These are phyloP conservation scores for Pseudopyrenochaeta lycopersici DNA, from an alignment of 2,329 filamentous ascomycete species.

Conservation along the genomic window DNA sequence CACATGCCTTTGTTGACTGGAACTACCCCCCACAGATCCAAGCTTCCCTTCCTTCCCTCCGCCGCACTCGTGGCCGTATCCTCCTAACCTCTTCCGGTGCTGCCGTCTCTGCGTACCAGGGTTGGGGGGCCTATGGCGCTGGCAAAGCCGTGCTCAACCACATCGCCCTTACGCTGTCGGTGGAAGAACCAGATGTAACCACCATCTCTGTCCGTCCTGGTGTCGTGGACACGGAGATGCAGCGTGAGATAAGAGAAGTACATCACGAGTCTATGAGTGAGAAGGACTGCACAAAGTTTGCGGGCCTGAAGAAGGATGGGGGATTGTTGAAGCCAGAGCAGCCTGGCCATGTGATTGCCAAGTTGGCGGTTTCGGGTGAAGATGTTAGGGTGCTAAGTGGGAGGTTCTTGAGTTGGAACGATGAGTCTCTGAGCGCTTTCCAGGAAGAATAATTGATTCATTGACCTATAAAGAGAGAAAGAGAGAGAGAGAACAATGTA, in stretches of 20 bases:
- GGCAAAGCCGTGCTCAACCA: constrained; percentile 87
- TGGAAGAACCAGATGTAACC: constrained; percentile 80
- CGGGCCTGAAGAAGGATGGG: constrained; percentile 73
- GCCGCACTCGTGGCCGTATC: constrained; percentile 73
- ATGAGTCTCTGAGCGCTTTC: constrained; percentile 35
- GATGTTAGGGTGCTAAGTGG: constrained; percentile 71
- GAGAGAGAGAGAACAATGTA: constrained; percentile 6
- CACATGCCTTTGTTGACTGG: constrained; percentile 11
- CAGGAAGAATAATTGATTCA: constrained; percentile 25
- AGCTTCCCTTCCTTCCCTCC: constrained; percentile 74
- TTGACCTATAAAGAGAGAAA: neutral
- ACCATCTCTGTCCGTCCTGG: constrained; percentile 79
- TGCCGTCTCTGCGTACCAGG: constrained; percentile 69
- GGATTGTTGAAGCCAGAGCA: constrained; percentile 81
- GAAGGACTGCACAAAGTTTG: constrained; percentile 70
- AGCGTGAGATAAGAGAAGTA: constrained; percentile 78
- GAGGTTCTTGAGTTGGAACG: constrained; percentile 68
- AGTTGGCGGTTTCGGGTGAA: constrained; percentile 70
- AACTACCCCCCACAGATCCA: constrained; percentile 65
- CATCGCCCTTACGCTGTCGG: constrained; percentile 73
- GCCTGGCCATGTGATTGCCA: constrained; percentile 86
- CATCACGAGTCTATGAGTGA: constrained; percentile 70
- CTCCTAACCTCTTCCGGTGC: constrained; percentile 85
- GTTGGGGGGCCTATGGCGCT: constrained; percentile 84
- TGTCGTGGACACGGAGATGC: constrained; percentile 90